Percentiles rank a stretch among this genome's conserved stretches.
Evolutionary conservation across 306 rosid genomes (phyloP).

Genomic region (Casuarina glauca): DNA sequence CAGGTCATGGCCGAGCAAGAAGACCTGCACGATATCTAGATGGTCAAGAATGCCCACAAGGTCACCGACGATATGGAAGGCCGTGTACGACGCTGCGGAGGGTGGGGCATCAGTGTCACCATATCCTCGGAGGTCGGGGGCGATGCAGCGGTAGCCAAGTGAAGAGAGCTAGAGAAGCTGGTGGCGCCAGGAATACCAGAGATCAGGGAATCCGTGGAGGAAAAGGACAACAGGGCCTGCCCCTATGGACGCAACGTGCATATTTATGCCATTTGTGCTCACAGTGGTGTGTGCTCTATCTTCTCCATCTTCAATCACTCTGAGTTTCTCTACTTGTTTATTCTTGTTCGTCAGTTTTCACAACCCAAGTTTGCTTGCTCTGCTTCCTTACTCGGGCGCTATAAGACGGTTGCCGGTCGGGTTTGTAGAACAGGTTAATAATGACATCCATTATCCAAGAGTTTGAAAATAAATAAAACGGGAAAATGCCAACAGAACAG

Average conservation of each 20-base stretch:
- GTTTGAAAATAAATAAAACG: no score
- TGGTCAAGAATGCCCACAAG: slow-evolving; percentile 60
- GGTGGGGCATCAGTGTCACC: slow-evolving; percentile 72
- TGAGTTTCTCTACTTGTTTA: not conserved
- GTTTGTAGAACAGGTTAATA: no score
- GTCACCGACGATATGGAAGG: slow-evolving; percentile 58
- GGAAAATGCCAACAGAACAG: no score
- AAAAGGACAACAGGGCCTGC: slow-evolving; percentile 59
- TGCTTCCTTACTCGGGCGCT: no score
- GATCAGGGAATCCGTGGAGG: slow-evolving; percentile 72
- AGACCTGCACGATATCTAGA: slow-evolving; percentile 42
- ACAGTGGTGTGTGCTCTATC: slow-evolving; percentile 45
- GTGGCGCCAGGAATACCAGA: slow-evolving; percentile 77
- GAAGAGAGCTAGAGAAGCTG: no score
- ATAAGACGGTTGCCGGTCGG: no score
- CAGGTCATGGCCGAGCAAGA: slow-evolving; percentile 66
- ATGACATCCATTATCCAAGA: no score
- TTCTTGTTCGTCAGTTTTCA: not conserved
- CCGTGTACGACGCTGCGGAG: slow-evolving; percentile 49
- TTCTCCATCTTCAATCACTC: slow-evolving; percentile 38
- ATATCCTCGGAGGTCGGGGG: slow-evolving; percentile 77
- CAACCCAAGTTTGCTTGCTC: no score
- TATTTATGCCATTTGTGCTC: slow-evolving; percentile 52
- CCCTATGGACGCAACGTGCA: slow-evolving; percentile 68
- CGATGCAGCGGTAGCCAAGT: no score